Conservation (phyloP, 2,329 filamentous ascomycete species). For the Ophiocordyceps camponoti-floridani region DNA sequence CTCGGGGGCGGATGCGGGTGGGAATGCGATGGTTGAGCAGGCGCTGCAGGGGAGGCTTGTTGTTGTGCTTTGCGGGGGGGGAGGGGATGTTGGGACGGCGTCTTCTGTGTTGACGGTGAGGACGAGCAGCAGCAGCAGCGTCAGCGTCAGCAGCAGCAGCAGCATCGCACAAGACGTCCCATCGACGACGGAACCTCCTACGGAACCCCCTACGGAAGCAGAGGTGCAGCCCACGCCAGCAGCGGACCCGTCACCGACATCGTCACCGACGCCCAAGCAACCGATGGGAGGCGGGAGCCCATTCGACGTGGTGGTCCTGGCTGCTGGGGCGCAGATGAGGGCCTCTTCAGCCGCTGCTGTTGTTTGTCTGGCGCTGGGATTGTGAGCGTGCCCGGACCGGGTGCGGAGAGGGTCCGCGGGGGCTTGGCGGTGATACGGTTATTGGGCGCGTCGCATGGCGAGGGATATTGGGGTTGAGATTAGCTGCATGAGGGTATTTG, state of each 20-base stretch:
- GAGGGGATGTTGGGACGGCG: neutral
- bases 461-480: neutral
- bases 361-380: neutral
- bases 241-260: constrained; percentile 1
- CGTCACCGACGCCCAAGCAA: neutral
- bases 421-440: neutral
- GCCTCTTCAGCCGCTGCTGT: no score
- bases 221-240: neutral
- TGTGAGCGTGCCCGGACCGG: neutral
- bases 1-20: constrained; percentile 6
- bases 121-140: neutral
- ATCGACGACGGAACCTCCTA: neutral
- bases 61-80: constrained; percentile 14
- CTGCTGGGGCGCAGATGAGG: neutral
- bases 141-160: neutral
- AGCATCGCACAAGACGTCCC: neutral
- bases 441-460: neutral
- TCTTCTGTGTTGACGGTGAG: neutral
- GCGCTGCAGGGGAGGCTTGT: constrained; percentile 18
- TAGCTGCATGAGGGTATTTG: no score
- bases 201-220: neutral
- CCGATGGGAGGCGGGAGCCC: neutral
- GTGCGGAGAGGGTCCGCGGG: neutral
- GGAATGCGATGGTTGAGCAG: constrained; percentile 17
- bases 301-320: neutral